phyloP scores from a whole-genome alignment of 1,284 basidiomycete species.

The Mycosarcoma mackinlayi region DNA sequence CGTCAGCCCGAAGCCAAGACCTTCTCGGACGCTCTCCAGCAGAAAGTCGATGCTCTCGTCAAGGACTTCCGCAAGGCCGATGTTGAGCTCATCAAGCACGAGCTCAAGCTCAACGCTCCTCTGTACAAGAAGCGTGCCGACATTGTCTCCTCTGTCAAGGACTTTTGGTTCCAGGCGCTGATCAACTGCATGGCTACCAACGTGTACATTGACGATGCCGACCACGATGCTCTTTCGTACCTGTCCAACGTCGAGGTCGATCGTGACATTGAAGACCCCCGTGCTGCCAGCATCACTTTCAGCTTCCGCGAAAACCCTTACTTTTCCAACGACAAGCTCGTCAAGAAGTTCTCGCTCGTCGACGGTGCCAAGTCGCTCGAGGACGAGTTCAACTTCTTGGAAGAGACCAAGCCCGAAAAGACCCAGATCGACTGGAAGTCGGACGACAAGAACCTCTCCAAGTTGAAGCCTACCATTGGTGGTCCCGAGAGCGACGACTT shows the following conservation, averaged over 20 bases:
- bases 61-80: conserved; percentile 57
- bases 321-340: conserved; percentile 57
- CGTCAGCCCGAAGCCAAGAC: conserved; percentile 46
- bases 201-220: conserved; percentile 66
- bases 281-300: conserved; percentile 60
- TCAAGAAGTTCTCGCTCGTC: conserved; percentile 60
- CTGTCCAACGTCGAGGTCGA: conserved; percentile 58
- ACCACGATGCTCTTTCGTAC: conserved; percentile 59
- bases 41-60: conserved; percentile 51
- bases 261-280: conserved; percentile 59
- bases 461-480: conserved; percentile 77
- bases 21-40: conserved; percentile 44
- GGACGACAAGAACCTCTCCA: conserved; percentile 78
- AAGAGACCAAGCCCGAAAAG: conserved; percentile 60
- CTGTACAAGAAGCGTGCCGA: conserved; percentile 62
- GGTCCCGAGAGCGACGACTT: conserved; percentile 69
- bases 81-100: conserved; percentile 58
- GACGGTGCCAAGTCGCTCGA: conserved; percentile 53
- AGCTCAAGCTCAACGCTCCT: conserved; percentile 58
- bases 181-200: conserved; percentile 64
- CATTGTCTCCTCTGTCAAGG: conserved; percentile 53
- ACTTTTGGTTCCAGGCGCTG: conserved; percentile 64
- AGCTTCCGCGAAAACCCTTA: conserved; percentile 62
- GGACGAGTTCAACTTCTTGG: conserved; percentile 62
- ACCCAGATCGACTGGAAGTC: conserved; percentile 83